Evolutionary conservation across 495 filamentous ascomycete genomes (phyloP), one percentile per base, ranked within the genome.

Genomic region (Aspergillus homomorphus): DNA sequence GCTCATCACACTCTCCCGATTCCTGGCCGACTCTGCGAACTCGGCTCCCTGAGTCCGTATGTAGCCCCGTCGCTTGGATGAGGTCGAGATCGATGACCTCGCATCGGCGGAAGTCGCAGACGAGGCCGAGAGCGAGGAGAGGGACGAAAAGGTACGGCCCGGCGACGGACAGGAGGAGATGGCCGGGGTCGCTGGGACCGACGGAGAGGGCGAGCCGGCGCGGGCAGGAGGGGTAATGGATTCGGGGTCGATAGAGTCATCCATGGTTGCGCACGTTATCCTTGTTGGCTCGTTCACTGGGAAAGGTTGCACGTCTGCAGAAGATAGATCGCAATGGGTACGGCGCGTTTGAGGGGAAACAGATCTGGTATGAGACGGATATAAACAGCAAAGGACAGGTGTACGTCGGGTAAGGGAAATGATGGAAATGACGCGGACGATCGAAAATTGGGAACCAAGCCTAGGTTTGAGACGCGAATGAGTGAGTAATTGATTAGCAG

Each of bases 1-100:
- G 67, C 89, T 96, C 82, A 97, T 86, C 55, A 98, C 94, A 64
- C 91, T 96, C 61, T 98, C 92, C 58, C 94, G 80, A 45, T 90
- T 88, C 61, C 84, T 84, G 52, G 94, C 94, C 33, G 94, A 98
- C 26, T 87, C 87, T 12, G 94, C 89, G 70, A 98, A 98, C 64
- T 90, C 84, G 33, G 89, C 96, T 24, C 87, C 90, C 70, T 92
- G 89, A 0, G 95, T 92, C 52, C 94, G 87, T 71, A 96, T 89
- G 75, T 92, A 97, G 24, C 92, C 92, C 56, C 92, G 81, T 64
- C 88, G 77, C 60, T 84, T 87, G 26, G 75, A 77, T 42, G 70
- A 85, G 68, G 65, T 79, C 76, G 74, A 86, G 66, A 77, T 82
- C 64, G 73, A 81, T 44, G 75, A 83, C 46, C 81, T 71, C 30